A percentile compares a stretch with the other conserved stretches of the same genome.
phyloP scores from a whole-genome alignment of 208 protist species.

The Naegleria lovaniensis region DNA sequence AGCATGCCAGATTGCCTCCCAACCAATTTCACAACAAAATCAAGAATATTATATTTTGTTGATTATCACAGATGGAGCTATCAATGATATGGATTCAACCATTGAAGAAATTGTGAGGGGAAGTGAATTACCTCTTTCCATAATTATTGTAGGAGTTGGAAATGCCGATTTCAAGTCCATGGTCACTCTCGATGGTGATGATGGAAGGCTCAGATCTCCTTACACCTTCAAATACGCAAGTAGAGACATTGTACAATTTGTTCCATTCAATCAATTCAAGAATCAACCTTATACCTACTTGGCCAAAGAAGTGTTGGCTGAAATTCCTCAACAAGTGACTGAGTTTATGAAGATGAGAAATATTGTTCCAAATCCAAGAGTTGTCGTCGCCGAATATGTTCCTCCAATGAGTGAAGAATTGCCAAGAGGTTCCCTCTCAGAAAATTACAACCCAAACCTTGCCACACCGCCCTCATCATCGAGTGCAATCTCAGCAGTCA shows the following conservation, averaged over 20 bases:
- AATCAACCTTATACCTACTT: constrained; percentile 30
- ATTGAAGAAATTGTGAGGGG: constrained; percentile 63
- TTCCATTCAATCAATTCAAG: constrained; percentile 49
- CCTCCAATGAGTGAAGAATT: neutral
- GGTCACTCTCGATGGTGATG: constrained; percentile 63
- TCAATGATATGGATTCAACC: constrained; percentile 65
- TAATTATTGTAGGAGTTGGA: constrained; percentile 82
- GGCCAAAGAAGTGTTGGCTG: constrained; percentile 33
- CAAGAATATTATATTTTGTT: constrained; percentile 69
- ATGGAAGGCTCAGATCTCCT: neutral
- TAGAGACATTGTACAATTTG: constrained; percentile 50
- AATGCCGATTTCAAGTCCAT: constrained; percentile 72
- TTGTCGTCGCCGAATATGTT: neutral
- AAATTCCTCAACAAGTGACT: constrained; percentile 38
- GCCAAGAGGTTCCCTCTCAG: neutral
- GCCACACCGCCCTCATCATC: neutral
- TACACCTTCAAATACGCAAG: neutral
- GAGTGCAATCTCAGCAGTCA: neutral
- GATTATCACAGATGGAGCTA: constrained; percentile 77
- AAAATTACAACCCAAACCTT: neutral
- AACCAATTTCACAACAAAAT: neutral
- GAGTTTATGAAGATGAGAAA: constrained; percentile 37
- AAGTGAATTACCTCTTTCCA: constrained; percentile 62
- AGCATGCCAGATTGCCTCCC: neutral
- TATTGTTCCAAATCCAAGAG: constrained; percentile 13